Evolutionary conservation across 2,329 filamentous ascomycete species (phyloP), one percentile per base, ranked within the genome.

Genomic region (Sporothrix humicola): DNA sequence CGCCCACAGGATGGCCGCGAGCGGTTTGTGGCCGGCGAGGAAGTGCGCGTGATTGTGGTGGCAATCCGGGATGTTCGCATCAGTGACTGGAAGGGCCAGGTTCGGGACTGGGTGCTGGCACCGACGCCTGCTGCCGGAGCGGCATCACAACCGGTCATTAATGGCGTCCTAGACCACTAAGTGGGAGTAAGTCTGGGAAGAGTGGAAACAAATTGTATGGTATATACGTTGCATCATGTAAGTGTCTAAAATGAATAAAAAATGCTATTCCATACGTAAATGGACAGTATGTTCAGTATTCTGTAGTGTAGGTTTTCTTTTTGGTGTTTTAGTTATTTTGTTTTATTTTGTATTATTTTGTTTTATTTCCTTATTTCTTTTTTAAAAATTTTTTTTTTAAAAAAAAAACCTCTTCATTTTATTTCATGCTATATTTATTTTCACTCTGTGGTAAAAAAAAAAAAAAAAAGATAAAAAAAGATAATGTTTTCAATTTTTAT

Each of bases 81-180:
- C 78, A 94, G 93, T 77, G 96, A 97, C 81, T 97, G 93, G 92
- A 97, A 97, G 84, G 95, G 96, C n/a, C 89, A 90, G 15, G 94
- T 98, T 4, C 89, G 92, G 78, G 95, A 98, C 80, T 98, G 85
- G 84, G 86, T 86, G 0, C 79, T 89, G 74, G 81, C 82, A 2
- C 80, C 83, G 42, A 78, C 68, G 44, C 54, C 73, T 10, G 56
- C 65, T 42, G 74, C 76, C 1, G 72, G 79, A 23, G 78, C 66
- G 10, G 70, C 73, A 10, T 66, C 71, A 23, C 54, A 68, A 15
- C 59, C 75, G 7, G 31, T 66, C 6, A 74, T 86, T 12, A 87
- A 88, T 73, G 86, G 86, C 5, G 76, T 80, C 3, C 31, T 7
- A 52, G 13, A 1, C n/a, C 20, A 26, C 15, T 23, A 0, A n/a